phyloP scores from a whole-genome alignment of 352 stramenopile genomes.

The Globisporangium lucens region DNA sequence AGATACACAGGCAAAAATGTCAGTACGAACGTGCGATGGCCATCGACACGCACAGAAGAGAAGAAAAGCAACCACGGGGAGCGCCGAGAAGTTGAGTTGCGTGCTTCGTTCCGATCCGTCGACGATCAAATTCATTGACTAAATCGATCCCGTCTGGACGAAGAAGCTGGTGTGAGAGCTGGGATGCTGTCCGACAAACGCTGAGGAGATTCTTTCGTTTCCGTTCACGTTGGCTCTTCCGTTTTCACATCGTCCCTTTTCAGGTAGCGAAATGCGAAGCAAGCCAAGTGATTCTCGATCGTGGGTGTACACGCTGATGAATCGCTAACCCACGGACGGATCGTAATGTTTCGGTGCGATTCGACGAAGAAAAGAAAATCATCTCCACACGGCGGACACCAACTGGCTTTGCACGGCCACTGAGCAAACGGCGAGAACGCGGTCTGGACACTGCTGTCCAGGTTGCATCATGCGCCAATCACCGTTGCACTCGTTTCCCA shows the following conservation, averaged over 20 bases:
- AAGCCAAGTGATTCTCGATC: constrained; percentile 7
- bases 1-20: constrained; percentile 23
- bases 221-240: constrained; percentile 1
- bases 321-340: not conserved
- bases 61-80: constrained; percentile 34
- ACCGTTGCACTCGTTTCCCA: constrained; percentile 8
- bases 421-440: not conserved
- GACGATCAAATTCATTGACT: constrained; percentile 8
- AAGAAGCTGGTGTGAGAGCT: constrained; percentile 16
- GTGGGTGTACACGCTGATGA: constrained; percentile 1
- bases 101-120: constrained; percentile 24
- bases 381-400: constrained; percentile 14
- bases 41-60: constrained; percentile 10
- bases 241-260: constrained; percentile 14
- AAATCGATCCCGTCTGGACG: constrained; percentile 13
- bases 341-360: constrained; percentile 8
- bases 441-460: constrained; percentile 7
- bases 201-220: constrained; percentile 10
- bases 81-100: constrained; percentile 44
- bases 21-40: constrained; percentile 25
- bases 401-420: constrained; percentile 5
- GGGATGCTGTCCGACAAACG: constrained; percentile 12
- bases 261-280: constrained; percentile 15
- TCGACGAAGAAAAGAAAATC: constrained; percentile 9
- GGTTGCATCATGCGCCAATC: constrained; percentile 1